Percentiles rank a stretch among this genome's conserved stretches.
phyloP scores from a whole-genome alignment of 2,329 filamentous ascomycete species.

The Botrytis fragariae region DNA sequence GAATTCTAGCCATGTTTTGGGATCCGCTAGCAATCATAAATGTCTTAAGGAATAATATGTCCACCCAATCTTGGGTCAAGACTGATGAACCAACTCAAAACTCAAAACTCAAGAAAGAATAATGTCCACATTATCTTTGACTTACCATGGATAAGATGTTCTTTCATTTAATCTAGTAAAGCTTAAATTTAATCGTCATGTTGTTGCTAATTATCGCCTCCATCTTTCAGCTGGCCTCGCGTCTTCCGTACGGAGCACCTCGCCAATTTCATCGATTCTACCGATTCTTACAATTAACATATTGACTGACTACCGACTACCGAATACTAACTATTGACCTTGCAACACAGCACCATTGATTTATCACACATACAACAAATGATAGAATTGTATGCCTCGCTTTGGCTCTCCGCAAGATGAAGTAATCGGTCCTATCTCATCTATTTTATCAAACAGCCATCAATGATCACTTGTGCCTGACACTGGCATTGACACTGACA shows the following conservation, averaged over 20 bases:
- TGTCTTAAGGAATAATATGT: conserved; percentile 1
- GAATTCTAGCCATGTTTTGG: not conserved
- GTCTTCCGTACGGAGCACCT: not conserved
- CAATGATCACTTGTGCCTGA: conserved; percentile 1
- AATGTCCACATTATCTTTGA: not conserved
- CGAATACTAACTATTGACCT: not conserved
- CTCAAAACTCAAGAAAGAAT: not conserved
- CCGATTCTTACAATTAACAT: not conserved
- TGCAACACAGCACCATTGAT: not conserved
- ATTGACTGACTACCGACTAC: not conserved
- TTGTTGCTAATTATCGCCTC: conserved; percentile 1
- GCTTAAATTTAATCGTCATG: not conserved
- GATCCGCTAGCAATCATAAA: conserved; percentile 12
- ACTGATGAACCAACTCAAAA: not conserved
- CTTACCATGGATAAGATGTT: not conserved
- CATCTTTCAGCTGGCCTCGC: conserved; percentile 13
- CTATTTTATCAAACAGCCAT: conserved; percentile 3
- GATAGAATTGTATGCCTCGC: not conserved
- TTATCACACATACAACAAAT: not conserved
- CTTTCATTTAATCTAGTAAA: not conserved
- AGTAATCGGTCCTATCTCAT: conserved; percentile 19
- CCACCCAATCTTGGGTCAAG: not conserved
- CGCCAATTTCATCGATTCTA: not conserved
- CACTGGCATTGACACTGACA: not conserved
- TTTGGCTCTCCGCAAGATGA: not conserved